Evolutionary conservation across 78 protist species (phyloP).

Genomic region (Dictyostelium intermedium): DNA sequence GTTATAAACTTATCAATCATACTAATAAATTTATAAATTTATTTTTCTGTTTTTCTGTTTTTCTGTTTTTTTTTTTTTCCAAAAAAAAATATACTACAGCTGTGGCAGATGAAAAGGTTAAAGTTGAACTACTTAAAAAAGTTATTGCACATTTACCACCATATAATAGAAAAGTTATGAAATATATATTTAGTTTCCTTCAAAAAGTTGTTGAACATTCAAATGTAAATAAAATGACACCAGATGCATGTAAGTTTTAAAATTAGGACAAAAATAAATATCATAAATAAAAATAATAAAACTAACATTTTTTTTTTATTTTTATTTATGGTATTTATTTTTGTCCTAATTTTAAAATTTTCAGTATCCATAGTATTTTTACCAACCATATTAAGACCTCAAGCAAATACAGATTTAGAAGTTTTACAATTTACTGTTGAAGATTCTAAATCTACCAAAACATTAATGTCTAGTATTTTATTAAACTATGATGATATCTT

Average conservation of each 20-base stretch:
- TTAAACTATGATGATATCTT: slow-evolving; percentile 48
- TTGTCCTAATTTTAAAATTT: neutral
- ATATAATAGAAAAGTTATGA: slow-evolving; percentile 11
- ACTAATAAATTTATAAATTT: neutral
- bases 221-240: slow-evolving; percentile 38
- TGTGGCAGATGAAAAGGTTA: slow-evolving; percentile 48
- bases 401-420: slow-evolving; percentile 53
- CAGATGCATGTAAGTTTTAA: slow-evolving; percentile 50
- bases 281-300: neutral
- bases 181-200: slow-evolving; percentile 40
- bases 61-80: neutral
- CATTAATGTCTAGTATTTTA: slow-evolving; percentile 49
- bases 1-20: too few relatives aligned
- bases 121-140: slow-evolving; percentile 55
- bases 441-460: slow-evolving; percentile 61
- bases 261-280: neutral
- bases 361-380: slow-evolving; percentile 65
- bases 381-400: slow-evolving; percentile 71
- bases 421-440: slow-evolving; percentile 67
- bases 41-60: too few relatives aligned
- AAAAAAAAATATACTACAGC: neutral
- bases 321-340: too few relatives aligned
- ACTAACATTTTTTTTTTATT: neutral
- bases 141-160: slow-evolving; percentile 42
- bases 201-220: slow-evolving; percentile 53